These are phyloP conservation scores for Evansstolkia leycettana DNA, from an alignment of 495 filamentous ascomycete species.

Conservation along the genomic window DNA sequence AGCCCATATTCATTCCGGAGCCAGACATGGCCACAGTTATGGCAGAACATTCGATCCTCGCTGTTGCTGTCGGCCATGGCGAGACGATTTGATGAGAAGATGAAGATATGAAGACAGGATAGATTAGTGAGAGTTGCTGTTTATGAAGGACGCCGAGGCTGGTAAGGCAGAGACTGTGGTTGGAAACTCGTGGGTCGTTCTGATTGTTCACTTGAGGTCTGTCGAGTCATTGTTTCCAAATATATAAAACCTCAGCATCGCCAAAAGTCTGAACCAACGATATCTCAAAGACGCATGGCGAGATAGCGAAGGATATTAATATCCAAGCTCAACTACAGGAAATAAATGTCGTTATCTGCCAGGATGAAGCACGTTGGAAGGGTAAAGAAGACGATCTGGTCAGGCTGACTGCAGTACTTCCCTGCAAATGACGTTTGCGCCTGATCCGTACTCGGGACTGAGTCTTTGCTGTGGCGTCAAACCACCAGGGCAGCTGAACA, in stretches of 20 bases:
- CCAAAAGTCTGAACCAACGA: not conserved
- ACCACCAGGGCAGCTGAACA: not conserved
- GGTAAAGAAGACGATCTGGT: too few species aligned
- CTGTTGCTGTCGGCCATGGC: conserved; percentile 18
- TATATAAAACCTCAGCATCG: not conserved
- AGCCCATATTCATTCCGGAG: conserved; percentile 53
- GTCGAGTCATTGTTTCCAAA: not conserved
- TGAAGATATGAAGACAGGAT: too few species aligned
- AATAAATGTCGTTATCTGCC: not conserved
- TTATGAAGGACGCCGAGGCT: too few species aligned
- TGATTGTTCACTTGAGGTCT: not conserved
- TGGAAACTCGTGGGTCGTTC: not conserved
- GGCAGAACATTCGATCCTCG: conserved; percentile 68
- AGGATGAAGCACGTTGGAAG: too few species aligned
- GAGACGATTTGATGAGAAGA: conserved; percentile 3
- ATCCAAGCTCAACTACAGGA: not conserved
- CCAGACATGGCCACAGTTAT: conserved; percentile 71
- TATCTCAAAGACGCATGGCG: not conserved
- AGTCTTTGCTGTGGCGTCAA: too few species aligned
- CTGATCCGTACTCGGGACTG: too few species aligned
- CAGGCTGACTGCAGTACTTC: not conserved
- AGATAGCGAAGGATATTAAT: not conserved
- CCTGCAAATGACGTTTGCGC: not conserved
- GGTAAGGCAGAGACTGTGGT: too few species aligned
- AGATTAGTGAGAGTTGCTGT: too few species aligned